These are phyloP conservation scores for Carex myosuroides DNA, from an alignment of 176 grass and related monocot species.

Conservation along the genomic window DNA sequence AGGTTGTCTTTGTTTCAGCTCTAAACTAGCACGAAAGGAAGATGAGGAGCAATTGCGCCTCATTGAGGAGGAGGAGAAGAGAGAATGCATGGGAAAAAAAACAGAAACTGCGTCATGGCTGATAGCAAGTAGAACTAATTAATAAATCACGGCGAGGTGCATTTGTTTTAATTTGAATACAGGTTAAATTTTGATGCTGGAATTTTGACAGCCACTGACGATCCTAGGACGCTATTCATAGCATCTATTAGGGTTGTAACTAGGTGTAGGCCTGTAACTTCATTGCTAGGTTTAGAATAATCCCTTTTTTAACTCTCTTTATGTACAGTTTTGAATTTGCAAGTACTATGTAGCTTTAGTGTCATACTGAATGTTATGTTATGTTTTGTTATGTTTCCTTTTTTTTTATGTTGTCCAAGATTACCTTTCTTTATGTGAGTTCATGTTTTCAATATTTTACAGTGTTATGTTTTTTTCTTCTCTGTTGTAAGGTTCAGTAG, in stretches of 20 bases:
- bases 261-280: neutral
- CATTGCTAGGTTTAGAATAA: neutral
- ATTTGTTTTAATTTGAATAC: neutral
- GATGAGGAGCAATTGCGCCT: conserved; percentile 53
- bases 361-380: too few species aligned
- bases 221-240: neutral
- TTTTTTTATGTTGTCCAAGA: too few species aligned
- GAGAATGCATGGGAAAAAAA: conserved; percentile 33
- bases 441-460: too few species aligned
- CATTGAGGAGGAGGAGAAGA: conserved; percentile 58
- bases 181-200: neutral
- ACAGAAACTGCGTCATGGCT: conserved; percentile 30
- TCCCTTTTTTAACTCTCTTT: too few species aligned
- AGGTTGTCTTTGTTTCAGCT: conserved; percentile 24
- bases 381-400: too few species aligned
- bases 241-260: neutral
- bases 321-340: too few species aligned
- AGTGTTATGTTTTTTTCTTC: too few species aligned
- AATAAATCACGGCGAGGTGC: neutral
- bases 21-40: conserved; percentile 56
- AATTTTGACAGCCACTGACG: neutral
- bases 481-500: too few species aligned
- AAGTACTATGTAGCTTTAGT: too few species aligned
- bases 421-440: too few species aligned
- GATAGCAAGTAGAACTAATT: neutral